Base-by-base conservation (phyloP, 164 flowering plant species). In the Stephania cephalantha region DNA sequence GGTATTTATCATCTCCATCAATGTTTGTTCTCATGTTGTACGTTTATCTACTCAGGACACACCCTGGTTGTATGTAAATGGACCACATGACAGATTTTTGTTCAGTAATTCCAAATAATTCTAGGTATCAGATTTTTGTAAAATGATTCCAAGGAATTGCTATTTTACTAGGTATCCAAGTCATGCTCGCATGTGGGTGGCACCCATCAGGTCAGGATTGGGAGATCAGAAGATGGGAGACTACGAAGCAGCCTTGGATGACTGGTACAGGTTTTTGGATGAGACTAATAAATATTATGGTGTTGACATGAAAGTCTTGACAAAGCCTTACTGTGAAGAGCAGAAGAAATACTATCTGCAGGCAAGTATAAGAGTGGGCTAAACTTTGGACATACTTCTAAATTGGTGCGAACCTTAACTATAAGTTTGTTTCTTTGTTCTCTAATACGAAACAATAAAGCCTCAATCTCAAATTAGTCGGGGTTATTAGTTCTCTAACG, bases 111-210 rank as follows among this genome's bases (percentile, higher is more conserved):
- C 11, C 22, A 70, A 74, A 55, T 69, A 53, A 69, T 63, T 71
- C 12, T 79, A 25, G 25, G 25, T 25, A 0, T 35, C 44, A 17
- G 25, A 13, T 5, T 46, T 48, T n/a, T 10, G 9, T 71, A n/a
- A 7, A 71, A 7, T 20, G n/a, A 29, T 44, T 61, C 11, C 22
- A 70, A 74, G 44, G 72, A 53, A 69, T 63, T 71, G 8, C 77
- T 35, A 46, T 12, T 70, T 55, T 76, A 22, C 30, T 80, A 95
- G 99, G 99, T 95, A 93, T 74, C 99, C 99, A 31, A 95, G 99
- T 80, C 98, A 95, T 89, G 99, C 99, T 71, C 94, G 93, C 64
- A 93, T 95, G 95, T 95, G 97, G 98, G 46, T 95, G 74, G 98
- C 97, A 75, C 98, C 99, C 29, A 88, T 95, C 46, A 87, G 91